Conservation (phyloP, 139 green algal species). For the Chlorella sp. region DNA sequence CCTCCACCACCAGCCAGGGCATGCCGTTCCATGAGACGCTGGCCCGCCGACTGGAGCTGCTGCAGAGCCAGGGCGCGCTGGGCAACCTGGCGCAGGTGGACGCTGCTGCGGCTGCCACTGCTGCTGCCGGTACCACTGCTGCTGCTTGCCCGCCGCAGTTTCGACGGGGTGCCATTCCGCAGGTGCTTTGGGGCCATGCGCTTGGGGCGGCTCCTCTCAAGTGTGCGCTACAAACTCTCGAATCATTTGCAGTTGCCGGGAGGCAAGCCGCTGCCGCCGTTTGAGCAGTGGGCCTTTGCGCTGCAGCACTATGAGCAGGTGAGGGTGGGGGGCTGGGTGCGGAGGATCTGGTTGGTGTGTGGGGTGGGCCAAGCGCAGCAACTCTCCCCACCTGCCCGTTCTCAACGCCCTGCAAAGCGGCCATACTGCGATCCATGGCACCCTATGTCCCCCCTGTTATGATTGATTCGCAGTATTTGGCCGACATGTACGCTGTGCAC, state of each 20-base stretch:
- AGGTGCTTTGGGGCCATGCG: too few species aligned
- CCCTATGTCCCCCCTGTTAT: neutral
- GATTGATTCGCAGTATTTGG: conserved; percentile 32
- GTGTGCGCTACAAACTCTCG: too few species aligned
- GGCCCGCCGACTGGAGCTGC: conserved; percentile 26
- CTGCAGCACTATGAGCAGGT: conserved; percentile 33
- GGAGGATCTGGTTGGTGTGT: too few species aligned
- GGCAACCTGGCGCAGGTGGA: neutral
- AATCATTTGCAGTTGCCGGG: neutral
- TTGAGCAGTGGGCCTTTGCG: conserved; percentile 46
- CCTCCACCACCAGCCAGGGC: neutral
- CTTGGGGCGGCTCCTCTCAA: too few species aligned
- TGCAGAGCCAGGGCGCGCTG: conserved; percentile 9
- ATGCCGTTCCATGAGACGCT: conserved; percentile 28
- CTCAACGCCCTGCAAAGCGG: too few species aligned
- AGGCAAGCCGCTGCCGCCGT: conserved; percentile 35
- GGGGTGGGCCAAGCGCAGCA: too few species aligned
- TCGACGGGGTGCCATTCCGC: too few species aligned
- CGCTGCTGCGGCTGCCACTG: neutral
- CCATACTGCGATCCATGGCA: too few species aligned
- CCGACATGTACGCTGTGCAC: conserved; percentile 47
- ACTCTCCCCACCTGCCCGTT: too few species aligned
- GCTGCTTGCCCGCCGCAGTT: neutral
- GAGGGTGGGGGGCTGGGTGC: neutral
- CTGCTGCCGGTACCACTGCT: neutral